Evolutionary conservation across 441 rosid species (phyloP).

Genomic region (Adansonia madagascariensis): DNA sequence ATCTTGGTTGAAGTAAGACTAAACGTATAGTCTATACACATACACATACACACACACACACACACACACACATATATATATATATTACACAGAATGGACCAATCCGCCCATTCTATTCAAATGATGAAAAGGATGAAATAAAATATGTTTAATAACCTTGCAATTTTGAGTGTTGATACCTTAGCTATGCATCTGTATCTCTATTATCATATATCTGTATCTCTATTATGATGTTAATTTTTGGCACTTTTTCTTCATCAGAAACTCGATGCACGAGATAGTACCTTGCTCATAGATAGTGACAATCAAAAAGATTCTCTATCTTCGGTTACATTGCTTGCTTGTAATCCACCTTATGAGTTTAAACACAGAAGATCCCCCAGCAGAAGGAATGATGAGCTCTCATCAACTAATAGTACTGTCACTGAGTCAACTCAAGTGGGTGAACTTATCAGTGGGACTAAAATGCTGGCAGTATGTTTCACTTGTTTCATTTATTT

Average conservation of each 20-base stretch:
- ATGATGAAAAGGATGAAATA: slow-evolving; percentile 8
- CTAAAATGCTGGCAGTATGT: slow-evolving; percentile 50
- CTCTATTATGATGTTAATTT: slow-evolving; percentile 27
- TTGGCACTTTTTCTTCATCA: slow-evolving; percentile 36
- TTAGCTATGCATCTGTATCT: slow-evolving; percentile 17
- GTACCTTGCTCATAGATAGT: slow-evolving; percentile 59
- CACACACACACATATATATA: not conserved
- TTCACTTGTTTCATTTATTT: slow-evolving; percentile 21
- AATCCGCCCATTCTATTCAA: not conserved
- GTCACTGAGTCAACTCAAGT: slow-evolving; percentile 74
- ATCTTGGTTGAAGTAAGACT: not conserved
- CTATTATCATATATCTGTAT: not conserved
- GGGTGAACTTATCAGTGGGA: slow-evolving; percentile 54
- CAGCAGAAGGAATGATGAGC: slow-evolving; percentile 84
- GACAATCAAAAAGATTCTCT: slow-evolving; percentile 62
- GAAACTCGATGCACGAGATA: slow-evolving; percentile 59
- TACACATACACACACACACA: not conserved
- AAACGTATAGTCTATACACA: not conserved
- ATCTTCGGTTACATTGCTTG: slow-evolving; percentile 52
- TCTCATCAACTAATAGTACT: slow-evolving; percentile 69
- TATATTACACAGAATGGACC: not conserved
- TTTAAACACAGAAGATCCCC: slow-evolving; percentile 69
- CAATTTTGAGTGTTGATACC: not conserved
- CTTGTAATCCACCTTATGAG: slow-evolving; percentile 57
- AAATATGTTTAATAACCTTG: not conserved